Evolutionary conservation across 306 rosid species (phyloP).

Genomic region (Citrullus mucosospermus): DNA sequence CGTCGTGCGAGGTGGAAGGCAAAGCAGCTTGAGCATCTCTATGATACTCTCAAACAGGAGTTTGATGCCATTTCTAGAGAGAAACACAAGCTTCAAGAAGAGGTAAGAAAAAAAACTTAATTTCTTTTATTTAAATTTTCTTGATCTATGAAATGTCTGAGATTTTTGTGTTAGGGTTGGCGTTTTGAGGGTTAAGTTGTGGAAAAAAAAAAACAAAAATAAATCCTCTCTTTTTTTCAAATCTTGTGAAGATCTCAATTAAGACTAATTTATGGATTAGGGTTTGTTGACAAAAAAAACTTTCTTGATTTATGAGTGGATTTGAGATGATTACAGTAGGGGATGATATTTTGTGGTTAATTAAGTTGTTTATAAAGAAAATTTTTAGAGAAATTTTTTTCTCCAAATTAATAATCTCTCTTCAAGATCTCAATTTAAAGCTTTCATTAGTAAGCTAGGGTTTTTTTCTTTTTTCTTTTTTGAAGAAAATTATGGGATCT

Average conservation of each 20-base stretch:
- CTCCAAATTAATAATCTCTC: neutral
- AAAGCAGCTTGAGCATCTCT: conserved; percentile 80
- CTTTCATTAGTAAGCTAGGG: neutral
- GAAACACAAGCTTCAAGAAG: conserved; percentile 67
- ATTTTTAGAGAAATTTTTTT: neutral
- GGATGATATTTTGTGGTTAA: neutral
- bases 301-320: neutral
- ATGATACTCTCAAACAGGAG: conserved; percentile 72
- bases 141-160: neutral
- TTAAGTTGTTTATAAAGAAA: neutral
- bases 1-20: conserved; percentile 91
- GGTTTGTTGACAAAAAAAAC: neutral
- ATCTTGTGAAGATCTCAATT: neutral
- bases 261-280: neutral
- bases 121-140: neutral
- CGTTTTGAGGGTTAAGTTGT: neutral
- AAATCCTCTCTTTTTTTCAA: neutral
- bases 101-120: conserved; percentile 26
- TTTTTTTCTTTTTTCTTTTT: neutral
- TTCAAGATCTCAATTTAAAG: neutral
- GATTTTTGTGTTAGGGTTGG: neutral
- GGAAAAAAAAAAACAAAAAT: too few relatives aligned
- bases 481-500: neutral
- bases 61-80: conserved; percentile 55
- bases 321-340: neutral